A percentile compares a stretch with the other conserved stretches of the same genome.
phyloP scores from a whole-genome alignment of 768 basidiomycete species.

The Podaxis sp. region DNA sequence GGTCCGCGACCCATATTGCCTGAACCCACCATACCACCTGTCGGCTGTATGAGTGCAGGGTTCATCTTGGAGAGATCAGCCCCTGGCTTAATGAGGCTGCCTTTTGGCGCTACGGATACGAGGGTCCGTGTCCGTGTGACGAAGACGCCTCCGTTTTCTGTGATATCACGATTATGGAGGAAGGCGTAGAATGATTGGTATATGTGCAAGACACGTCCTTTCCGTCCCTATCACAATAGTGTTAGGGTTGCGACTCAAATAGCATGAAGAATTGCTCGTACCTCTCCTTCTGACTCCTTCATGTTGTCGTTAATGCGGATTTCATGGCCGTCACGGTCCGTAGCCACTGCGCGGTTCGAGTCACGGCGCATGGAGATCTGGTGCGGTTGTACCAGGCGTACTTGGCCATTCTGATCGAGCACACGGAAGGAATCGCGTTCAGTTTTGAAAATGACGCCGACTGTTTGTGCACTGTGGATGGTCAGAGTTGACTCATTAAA shows the following conservation, averaged over 20 bases:
- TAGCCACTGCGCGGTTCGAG: conserved; percentile 79
- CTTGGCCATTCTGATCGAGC: conserved; percentile 90
- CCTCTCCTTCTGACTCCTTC: conserved; percentile 89
- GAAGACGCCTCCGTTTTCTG: conserved; percentile 93
- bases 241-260: background rate
- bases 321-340: conserved; percentile 86
- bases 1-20: conserved; percentile 78
- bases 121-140: conserved; percentile 85
- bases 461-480: conserved; percentile 73
- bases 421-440: conserved; percentile 96
- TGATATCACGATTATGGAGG: conserved; percentile 86
- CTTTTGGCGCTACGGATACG: conserved; percentile 84
- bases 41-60: conserved; percentile 62
- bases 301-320: conserved; percentile 87
- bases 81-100: conserved; percentile 60
- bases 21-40: conserved; percentile 79
- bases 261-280: conserved; percentile 29
- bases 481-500: conserved; percentile 11
- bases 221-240: conserved; percentile 54
- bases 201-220: conserved; percentile 89
- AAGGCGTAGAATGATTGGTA: conserved; percentile 94
- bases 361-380: conserved; percentile 92
- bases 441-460: conserved; percentile 96
- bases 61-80: conserved; percentile 92
- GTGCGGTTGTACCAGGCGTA: conserved; percentile 86